These are phyloP conservation scores for Colletotrichum sp. DNA, from an alignment of 2,329 filamentous ascomycete species.

Conservation along the genomic window DNA sequence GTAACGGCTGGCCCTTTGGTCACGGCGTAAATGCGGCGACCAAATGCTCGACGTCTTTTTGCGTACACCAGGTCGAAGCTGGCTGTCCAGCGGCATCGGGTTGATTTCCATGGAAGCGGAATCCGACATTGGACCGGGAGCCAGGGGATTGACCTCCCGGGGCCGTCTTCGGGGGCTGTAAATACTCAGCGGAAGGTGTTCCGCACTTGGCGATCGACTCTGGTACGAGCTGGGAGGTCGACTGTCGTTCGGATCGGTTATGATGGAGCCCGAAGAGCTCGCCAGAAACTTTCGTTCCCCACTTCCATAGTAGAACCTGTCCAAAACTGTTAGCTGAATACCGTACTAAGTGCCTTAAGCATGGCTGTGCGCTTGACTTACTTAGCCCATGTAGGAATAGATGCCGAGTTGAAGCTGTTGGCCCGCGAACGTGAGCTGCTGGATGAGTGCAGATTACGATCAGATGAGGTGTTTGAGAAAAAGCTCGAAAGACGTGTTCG, in stretches of 20 bases:
- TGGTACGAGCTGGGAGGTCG: slow-evolving; percentile 49
- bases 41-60: slow-evolving; percentile 68
- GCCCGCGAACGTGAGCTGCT: slow-evolving; percentile 54
- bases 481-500: slow-evolving; percentile 57
- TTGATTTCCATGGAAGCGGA: slow-evolving; percentile 50
- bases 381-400: slow-evolving; percentile 61
- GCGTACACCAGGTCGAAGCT: slow-evolving; percentile 34
- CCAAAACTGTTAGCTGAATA: slow-evolving; percentile 24
- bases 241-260: slow-evolving; percentile 53
- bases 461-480: slow-evolving; percentile 52
- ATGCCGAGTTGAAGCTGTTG: slow-evolving; percentile 47
- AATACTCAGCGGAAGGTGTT: slow-evolving; percentile 50
- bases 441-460: slow-evolving; percentile 58
- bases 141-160: slow-evolving; percentile 35
- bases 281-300: slow-evolving; percentile 62
- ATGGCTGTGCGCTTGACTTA: slow-evolving; percentile 27
- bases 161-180: slow-evolving; percentile 51
- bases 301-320: slow-evolving; percentile 72
- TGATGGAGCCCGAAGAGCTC: slow-evolving; percentile 49
- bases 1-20: slow-evolving; percentile 61
- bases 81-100: slow-evolving; percentile 28
- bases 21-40: slow-evolving; percentile 74
- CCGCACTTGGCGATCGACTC: slow-evolving; percentile 54
- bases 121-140: slow-evolving; percentile 30
- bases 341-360: too few relatives aligned